Conservation (phyloP, 2,329 filamentous ascomycete species). For the Dothistroma septosporum region DNA sequence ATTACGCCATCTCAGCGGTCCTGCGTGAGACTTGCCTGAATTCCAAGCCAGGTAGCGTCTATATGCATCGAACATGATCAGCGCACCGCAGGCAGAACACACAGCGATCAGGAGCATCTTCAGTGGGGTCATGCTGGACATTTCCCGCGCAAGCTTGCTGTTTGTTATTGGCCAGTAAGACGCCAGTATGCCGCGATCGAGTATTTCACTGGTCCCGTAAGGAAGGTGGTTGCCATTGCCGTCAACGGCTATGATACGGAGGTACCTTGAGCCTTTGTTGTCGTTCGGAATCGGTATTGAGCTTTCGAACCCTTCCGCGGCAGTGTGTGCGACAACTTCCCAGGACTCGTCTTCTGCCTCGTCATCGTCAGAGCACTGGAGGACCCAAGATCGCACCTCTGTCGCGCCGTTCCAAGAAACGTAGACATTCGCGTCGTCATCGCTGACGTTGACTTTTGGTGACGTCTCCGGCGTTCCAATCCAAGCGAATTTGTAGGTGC, state of each 20-base stretch:
- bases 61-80: constrained; percentile 27
- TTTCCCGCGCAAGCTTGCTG: constrained; percentile 1
- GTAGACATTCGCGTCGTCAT: constrained; percentile 38
- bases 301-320: constrained; percentile 41
- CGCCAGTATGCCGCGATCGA: constrained; percentile 23
- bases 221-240: constrained; percentile 21
- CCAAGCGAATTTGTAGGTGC: constrained; percentile 52
- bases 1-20: constrained; percentile 26
- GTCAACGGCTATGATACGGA: constrained; percentile 31
- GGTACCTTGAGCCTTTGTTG: constrained; percentile 19
- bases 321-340: constrained; percentile 20
- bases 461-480: constrained; percentile 35
- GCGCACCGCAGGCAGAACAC: constrained; percentile 16
- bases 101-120: constrained; percentile 22
- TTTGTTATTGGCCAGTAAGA: constrained; percentile 17
- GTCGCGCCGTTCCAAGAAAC: constrained; percentile 52
- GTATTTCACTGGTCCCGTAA: constrained; percentile 21
- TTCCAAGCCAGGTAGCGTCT: constrained; percentile 26
- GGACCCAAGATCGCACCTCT: constrained; percentile 45
- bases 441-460: constrained; percentile 31
- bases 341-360: constrained; percentile 18
- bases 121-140: constrained; percentile 14
- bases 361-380: constrained; percentile 45
- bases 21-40: constrained; percentile 17
- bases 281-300: constrained; percentile 21